These are phyloP conservation scores for Pestalotiopsis sp. DNA, from an alignment of 2,329 filamentous ascomycete species.

Conservation along the genomic window DNA sequence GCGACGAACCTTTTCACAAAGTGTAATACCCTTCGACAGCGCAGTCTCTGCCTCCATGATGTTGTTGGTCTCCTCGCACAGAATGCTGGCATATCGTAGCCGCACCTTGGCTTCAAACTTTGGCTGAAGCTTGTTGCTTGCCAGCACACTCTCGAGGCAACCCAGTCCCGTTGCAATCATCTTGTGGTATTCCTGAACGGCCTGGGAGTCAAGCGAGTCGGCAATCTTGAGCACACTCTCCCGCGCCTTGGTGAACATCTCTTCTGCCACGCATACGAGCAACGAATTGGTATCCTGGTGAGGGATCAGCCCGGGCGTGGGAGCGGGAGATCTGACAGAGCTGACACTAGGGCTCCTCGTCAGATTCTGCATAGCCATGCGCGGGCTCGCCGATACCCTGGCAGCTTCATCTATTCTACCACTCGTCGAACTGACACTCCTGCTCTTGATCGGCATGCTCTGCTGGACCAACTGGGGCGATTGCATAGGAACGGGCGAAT, in stretches of 20 bases:
- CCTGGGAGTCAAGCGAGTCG: conserved; percentile 49
- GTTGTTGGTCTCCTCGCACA: conserved; percentile 79
- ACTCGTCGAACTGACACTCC: conserved; percentile 22
- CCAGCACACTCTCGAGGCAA: conserved; percentile 72
- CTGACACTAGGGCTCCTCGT: conserved; percentile 36
- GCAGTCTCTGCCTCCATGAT: conserved; percentile 73
- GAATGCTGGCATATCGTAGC: conserved; percentile 70
- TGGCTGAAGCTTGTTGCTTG: conserved; percentile 62
- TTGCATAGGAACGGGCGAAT: conserved; percentile 28
- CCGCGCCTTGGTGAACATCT: conserved; percentile 72
- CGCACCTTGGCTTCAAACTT: conserved; percentile 71
- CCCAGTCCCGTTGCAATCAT: conserved; percentile 73
- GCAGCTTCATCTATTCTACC: conserved; percentile 28
- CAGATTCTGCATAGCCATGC: conserved; percentile 28
- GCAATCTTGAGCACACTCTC: conserved; percentile 53
- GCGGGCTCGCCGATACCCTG: conserved; percentile 34
- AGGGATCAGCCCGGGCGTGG: conserved; percentile 42
- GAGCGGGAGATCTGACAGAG: conserved; percentile 34
- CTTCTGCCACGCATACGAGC: conserved; percentile 73
- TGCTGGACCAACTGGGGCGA: conserved; percentile 30
- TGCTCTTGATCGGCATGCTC: conserved; percentile 22
- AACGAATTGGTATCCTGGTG: conserved; percentile 58
- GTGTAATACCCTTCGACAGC: conserved; percentile 70
- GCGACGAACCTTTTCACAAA: conserved; percentile 63
- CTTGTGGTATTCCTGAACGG: conserved; percentile 70